Conservation (phyloP, 2,329 filamentous ascomycete species). For the Aspergillus latus region DNA sequence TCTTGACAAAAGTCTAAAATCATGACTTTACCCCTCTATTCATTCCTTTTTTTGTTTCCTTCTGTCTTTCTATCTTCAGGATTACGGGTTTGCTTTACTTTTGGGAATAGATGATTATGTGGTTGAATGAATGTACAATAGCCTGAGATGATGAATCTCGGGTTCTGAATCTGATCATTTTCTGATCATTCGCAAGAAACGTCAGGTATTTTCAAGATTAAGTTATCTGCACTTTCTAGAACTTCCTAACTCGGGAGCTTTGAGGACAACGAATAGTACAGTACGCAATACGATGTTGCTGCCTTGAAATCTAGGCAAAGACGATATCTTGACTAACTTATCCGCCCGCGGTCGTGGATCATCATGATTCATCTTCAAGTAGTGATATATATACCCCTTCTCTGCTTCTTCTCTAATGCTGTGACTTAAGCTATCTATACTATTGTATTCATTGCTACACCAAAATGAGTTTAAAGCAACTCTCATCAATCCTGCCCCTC, state of each 20-base stretch:
- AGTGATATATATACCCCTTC: background rate
- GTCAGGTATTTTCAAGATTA: no score
- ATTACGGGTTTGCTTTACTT: conserved; percentile 14
- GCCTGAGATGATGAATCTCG: conserved; percentile 11
- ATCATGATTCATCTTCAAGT: conserved; percentile 5
- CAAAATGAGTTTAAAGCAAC: conserved; percentile 27
- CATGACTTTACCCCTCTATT: conserved; percentile 17
- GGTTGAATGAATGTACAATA: conserved; percentile 24
- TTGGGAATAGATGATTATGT: conserved; percentile 24
- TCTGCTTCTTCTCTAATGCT: background rate
- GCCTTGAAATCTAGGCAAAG: conserved; percentile 19
- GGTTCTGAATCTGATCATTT: conserved; percentile 4
- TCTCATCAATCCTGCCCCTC: conserved; percentile 66
- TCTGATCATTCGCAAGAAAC: no score
- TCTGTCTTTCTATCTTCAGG: conserved; percentile 17
- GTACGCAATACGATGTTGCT: background rate
- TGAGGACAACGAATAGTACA: background rate
- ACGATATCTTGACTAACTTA: background rate
- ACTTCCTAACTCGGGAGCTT: no score
- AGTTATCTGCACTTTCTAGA: no score
- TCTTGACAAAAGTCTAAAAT: conserved; percentile 24
- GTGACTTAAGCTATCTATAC: background rate
- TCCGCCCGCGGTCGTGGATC: background rate
- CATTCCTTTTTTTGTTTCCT: conserved; percentile 15
- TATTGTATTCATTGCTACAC: background rate